These are phyloP conservation scores for Erodium moschatum DNA, from an alignment of 441 rosid genomes.

Conservation along the genomic window DNA sequence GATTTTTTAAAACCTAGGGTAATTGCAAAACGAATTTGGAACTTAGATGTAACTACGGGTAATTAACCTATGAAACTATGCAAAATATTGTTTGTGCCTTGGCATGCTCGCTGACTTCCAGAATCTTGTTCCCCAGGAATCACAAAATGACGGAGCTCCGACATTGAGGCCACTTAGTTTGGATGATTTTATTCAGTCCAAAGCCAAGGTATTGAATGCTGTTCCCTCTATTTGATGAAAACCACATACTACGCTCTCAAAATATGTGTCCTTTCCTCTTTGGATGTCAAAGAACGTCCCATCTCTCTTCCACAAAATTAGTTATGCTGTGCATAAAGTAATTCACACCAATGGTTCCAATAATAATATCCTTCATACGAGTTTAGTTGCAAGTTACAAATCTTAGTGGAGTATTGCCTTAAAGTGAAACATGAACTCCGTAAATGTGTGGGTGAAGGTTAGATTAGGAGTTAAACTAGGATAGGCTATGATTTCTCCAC, in stretches of 20 bases:
- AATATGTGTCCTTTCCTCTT: background rate
- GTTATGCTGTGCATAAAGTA: background rate
- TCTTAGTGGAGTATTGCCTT: too few relatives aligned
- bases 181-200: conserved; percentile 69
- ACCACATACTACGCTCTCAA: background rate
- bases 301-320: background rate
- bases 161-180: conserved; percentile 46
- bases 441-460: too few relatives aligned
- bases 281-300: background rate
- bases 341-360: background rate
- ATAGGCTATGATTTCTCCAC: too few relatives aligned
- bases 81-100: background rate
- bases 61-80: too few relatives aligned
- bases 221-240: background rate
- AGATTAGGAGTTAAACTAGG: too few relatives aligned
- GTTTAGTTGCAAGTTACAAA: background rate
- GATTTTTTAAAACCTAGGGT: too few relatives aligned
- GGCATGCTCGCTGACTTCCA: background rate
- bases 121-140: conserved; percentile 28
- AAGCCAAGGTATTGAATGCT: conserved; percentile 52
- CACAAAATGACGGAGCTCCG: conserved; percentile 28
- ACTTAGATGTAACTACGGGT: too few relatives aligned
- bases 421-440: too few relatives aligned
- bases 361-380: too few relatives aligned
- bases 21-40: too few relatives aligned